A percentile compares a stretch with the other conserved stretches of the same genome.
Conservation (phyloP, 179 eudicot genomes). For the Silene vulgaris region DNA sequence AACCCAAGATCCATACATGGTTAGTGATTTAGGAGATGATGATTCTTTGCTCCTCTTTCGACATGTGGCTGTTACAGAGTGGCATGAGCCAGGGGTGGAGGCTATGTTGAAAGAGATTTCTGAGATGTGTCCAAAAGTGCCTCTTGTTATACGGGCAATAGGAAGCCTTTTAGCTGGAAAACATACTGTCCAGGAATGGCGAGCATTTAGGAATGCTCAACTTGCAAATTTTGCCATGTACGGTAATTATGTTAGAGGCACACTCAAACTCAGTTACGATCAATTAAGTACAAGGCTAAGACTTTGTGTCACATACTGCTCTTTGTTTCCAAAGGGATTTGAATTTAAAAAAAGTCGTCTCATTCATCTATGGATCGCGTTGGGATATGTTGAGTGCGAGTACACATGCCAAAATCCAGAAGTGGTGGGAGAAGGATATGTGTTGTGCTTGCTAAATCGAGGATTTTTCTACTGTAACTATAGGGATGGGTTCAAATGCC, state of each 20-base stretch:
- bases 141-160: slow-evolving; percentile 17
- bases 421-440: background rate
- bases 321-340: slow-evolving; percentile 13
- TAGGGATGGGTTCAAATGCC: background rate
- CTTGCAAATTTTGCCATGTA: slow-evolving; percentile 6
- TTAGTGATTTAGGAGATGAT: slow-evolving; percentile 6
- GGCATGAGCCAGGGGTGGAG: slow-evolving; percentile 10
- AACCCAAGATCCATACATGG: background rate
- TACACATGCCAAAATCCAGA: background rate
- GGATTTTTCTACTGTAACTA: background rate
- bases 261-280: slow-evolving; percentile 17
- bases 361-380: slow-evolving; percentile 3
- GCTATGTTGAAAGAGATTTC: slow-evolving; percentile 6
- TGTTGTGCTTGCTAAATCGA: background rate
- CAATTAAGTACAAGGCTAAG: slow-evolving; percentile 3
- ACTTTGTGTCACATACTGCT: slow-evolving; percentile 16
- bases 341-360: accelerated
- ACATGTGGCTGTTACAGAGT: background rate
- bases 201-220: slow-evolving; percentile 10
- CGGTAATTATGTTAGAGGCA: slow-evolving; percentile 1
- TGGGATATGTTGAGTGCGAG: slow-evolving; percentile 1
- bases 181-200: slow-evolving; percentile 9
- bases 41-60: slow-evolving; percentile 14
- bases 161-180: slow-evolving; percentile 13
- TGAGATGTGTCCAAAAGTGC: slow-evolving; percentile 13